Evolutionary conservation across 768 basidiomycete genomes (phyloP).

Genomic region (Xerocomus potaroensis): DNA sequence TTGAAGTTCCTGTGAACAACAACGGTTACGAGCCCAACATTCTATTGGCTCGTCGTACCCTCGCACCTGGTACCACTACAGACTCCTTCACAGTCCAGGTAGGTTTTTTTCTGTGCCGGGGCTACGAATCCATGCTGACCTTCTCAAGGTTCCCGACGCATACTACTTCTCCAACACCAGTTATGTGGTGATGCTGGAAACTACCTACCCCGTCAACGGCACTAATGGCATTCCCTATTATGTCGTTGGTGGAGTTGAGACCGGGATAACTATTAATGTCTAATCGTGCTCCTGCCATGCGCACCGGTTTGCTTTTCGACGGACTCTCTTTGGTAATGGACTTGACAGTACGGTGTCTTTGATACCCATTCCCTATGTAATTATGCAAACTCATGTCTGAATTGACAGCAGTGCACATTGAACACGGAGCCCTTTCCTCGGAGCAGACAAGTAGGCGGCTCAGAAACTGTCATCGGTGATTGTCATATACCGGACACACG

Average conservation of each 20-base stretch:
- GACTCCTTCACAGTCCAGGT: slow-evolving; percentile 21
- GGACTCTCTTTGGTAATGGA: background rate
- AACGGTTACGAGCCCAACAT: slow-evolving; percentile 29
- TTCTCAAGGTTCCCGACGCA: slow-evolving; percentile 22
- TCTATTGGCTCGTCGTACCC: slow-evolving; percentile 22
- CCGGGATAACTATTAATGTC: slow-evolving; percentile 12
- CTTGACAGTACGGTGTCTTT: background rate
- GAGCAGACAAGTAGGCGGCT: slow-evolving; percentile 11
- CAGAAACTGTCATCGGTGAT: slow-evolving; percentile 11
- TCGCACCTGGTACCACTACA: slow-evolving; percentile 3
- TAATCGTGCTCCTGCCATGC: background rate
- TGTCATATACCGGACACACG: no score
- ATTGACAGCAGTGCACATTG: slow-evolving; percentile 6
- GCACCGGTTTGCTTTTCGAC: background rate
- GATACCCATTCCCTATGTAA: background rate
- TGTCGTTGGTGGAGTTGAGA: slow-evolving; percentile 20
- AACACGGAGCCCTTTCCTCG: slow-evolving; percentile 12
- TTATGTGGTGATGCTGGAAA: slow-evolving; percentile 24
- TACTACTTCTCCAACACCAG: slow-evolving; percentile 16
- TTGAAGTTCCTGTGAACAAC: slow-evolving; percentile 31
- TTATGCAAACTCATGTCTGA: background rate
- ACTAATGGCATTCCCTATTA: slow-evolving; percentile 18
- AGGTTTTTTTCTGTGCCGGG: background rate
- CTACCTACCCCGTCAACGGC: slow-evolving; percentile 21
- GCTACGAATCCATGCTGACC: slow-evolving; percentile 1